A percentile compares a stretch with the other conserved stretches of the same genome.
Evolutionary conservation across 495 filamentous ascomycete genomes (phyloP).

Genomic region (Immersiella caudata): DNA sequence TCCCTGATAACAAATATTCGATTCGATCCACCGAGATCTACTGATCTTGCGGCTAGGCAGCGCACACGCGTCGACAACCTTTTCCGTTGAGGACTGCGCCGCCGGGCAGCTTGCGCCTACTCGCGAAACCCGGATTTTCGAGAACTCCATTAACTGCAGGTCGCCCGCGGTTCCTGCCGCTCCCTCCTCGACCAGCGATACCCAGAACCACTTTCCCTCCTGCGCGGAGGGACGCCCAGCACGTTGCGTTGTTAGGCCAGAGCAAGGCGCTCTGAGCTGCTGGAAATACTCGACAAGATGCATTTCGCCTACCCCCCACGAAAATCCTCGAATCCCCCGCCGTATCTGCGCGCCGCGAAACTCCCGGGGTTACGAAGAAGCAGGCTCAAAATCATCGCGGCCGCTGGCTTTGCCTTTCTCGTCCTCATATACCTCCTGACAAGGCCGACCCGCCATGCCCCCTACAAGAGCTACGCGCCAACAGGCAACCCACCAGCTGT

Average conservation of each 20-base stretch:
- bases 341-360: conserved; percentile 60
- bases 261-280: conserved; percentile 3
- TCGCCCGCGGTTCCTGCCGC: background rate
- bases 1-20: conserved; percentile 16
- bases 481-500: conserved; percentile 79
- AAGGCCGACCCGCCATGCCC: conserved; percentile 38
- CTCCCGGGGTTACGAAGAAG: conserved; percentile 65
- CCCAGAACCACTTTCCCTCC: background rate
- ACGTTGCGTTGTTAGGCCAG: background rate
- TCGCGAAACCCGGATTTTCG: background rate
- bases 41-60: background rate
- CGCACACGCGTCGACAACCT: background rate
- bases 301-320: conserved; percentile 89
- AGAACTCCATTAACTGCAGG: background rate
- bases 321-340: conserved; percentile 72
- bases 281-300: conserved; percentile 56
- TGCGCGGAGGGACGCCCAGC: background rate
- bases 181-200: background rate
- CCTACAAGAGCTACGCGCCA: conserved; percentile 30
- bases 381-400: conserved; percentile 64
- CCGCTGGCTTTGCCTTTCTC: conserved; percentile 60
- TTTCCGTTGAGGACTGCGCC: background rate
- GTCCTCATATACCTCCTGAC: conserved; percentile 65
- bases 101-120: background rate
- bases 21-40: background rate